A percentile compares a stretch with the other conserved stretches of the same genome.
These are phyloP conservation scores for Podospora comata DNA, from an alignment of 495 filamentous ascomycete species.

Conservation along the genomic window DNA sequence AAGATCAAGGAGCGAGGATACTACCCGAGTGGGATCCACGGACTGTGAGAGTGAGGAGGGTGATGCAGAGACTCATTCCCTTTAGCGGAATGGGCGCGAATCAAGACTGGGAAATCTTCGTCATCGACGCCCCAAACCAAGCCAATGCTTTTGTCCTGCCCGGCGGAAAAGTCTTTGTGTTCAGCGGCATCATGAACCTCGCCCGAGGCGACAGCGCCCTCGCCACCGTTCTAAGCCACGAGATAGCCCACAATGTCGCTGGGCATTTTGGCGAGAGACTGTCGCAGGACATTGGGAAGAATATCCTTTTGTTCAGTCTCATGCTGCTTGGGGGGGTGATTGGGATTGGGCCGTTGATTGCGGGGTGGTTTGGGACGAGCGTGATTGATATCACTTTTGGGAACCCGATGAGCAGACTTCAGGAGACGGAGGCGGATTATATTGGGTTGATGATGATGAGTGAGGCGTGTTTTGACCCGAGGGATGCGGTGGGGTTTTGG, in stretches of 20 bases:
- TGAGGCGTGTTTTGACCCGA: constrained; percentile 64
- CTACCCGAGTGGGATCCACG: constrained; percentile 42
- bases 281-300: constrained; percentile 57
- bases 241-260: constrained; percentile 90
- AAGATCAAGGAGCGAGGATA: constrained; percentile 33
- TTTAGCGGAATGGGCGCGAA: constrained; percentile 53
- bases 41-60: constrained; percentile 55
- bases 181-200: constrained; percentile 73
- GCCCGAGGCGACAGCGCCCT: constrained; percentile 70
- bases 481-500: constrained; percentile 73
- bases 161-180: constrained; percentile 92
- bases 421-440: constrained; percentile 73
- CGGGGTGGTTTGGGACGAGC: constrained; percentile 40
- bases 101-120: constrained; percentile 76
- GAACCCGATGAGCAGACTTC: constrained; percentile 65
- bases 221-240: constrained; percentile 83
- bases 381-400: constrained; percentile 61
- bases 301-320: constrained; percentile 49
- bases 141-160: constrained; percentile 89
- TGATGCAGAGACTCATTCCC: constrained; percentile 71
- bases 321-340: constrained; percentile 53
- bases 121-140: constrained; percentile 63
- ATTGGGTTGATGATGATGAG: constrained; percentile 75
- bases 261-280: constrained; percentile 75
- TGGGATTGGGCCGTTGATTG: constrained; percentile 40